phyloP scores from a whole-genome alignment of 2,329 filamentous ascomycete species.

The Stemphylium beticola region DNA sequence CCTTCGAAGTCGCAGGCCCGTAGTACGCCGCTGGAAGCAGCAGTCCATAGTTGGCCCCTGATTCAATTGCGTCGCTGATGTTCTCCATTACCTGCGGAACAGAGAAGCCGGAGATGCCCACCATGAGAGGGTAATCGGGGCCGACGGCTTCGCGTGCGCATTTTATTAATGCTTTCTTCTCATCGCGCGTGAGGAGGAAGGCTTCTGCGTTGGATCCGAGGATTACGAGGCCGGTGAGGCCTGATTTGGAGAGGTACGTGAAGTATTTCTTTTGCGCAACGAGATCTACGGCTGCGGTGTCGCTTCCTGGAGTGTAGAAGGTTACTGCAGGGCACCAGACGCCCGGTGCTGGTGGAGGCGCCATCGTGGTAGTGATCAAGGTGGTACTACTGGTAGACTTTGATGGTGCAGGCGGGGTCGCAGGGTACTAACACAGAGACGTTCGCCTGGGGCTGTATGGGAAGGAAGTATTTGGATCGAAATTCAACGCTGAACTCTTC shows the following conservation, averaged over 20 bases:
- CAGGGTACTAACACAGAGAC: not conserved
- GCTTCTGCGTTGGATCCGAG: conserved; percentile 57
- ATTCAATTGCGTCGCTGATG: conserved; percentile 50
- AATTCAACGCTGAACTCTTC: not conserved
- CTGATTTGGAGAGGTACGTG: conserved; percentile 51
- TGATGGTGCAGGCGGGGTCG: not conserved
- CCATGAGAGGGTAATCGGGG: conserved; percentile 52
- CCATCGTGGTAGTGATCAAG: conserved; percentile 9
- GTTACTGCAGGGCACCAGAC: conserved; percentile 53
- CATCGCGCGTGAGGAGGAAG: conserved; percentile 53
- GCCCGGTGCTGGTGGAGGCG: conserved; percentile 27
- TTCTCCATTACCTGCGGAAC: conserved; percentile 54
- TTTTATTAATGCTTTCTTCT: conserved; percentile 49
- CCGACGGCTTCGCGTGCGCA: conserved; percentile 52
- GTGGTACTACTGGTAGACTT: not conserved
- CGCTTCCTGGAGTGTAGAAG: conserved; percentile 50
- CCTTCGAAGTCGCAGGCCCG: conserved; percentile 51
- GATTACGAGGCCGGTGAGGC: conserved; percentile 54
- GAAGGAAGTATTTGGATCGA: too few relatives aligned
- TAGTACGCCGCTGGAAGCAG: conserved; percentile 56
- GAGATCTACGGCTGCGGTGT: conserved; percentile 50
- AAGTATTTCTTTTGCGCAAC: conserved; percentile 53
- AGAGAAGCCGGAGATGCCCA: conserved; percentile 52
- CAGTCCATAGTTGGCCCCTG: conserved; percentile 53
- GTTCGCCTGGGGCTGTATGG: too few relatives aligned